Base-by-base conservation (phyloP, 2,329 filamentous ascomycete species). In the Fusarium praegraminearum region DNA sequence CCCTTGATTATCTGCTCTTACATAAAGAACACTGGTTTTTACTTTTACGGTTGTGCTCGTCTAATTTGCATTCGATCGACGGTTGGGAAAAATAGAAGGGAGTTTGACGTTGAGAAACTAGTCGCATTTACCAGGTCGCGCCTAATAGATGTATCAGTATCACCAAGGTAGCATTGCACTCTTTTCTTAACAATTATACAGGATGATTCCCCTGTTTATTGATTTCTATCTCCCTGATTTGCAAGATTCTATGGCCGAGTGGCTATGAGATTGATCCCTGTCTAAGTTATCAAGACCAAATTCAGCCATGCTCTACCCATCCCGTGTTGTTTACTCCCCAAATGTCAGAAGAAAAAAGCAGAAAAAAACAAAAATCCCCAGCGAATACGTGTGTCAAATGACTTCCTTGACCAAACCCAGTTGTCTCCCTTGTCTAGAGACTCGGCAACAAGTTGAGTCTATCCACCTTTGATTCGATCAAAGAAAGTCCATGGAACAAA, bases 71-170 rank as follows among this genome's bases (percentile, higher is more conserved):
- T 69, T 53, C 36, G 51, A 50, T 50, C 40, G 46, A 57, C 40
- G 43, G 51, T 26, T 54, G 44, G 58, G 58, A 68, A 70, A 67
- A 65, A 70, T 70, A 70, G 57, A 71, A 51, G 35, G 53, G 35
- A 43, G 55, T 53, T 32, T 40, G 32, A 52, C 41, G 52, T 50
- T 24, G 41, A 57, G 38, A 50, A 44, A 45, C 45, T 35, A 45
- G 57, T 53, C 38, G 67, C 62, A 63, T 67, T 67, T 50, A 33
- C 65, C 45, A 45, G 41, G 54, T 44, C 26, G 36, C 36, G 28
- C 28, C 49, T 62, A 61, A 61, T 66, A 66, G 47, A 66, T 66
- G 56, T 50, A 65, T 36, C 43, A 62, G 49, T 55, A 65, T 36
- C 55, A 62, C 28, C 26, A 41, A 49, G 44, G 47, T 69, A 70